Percentiles rank a stretch among this genome's conserved stretches.
These are phyloP conservation scores for Fusarium beomiforme DNA, from an alignment of 2,329 filamentous ascomycete species.

Conservation along the genomic window DNA sequence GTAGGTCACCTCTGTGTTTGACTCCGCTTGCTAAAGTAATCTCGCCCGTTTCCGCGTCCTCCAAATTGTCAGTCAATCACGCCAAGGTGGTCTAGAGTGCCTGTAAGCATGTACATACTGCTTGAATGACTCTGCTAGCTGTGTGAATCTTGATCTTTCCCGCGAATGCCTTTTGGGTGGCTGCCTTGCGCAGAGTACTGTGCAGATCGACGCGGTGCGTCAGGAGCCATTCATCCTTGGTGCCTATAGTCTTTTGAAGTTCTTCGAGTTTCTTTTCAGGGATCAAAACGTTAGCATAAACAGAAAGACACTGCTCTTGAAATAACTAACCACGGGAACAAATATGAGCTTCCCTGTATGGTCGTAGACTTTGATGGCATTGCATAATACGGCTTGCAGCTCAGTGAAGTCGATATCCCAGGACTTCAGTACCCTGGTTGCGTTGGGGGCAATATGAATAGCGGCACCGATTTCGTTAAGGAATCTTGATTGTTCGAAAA, in stretches of 20 bases:
- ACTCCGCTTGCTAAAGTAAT: neutral
- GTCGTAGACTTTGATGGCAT: conserved; percentile 7
- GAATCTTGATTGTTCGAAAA: conserved; percentile 11
- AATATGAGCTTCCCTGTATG: neutral
- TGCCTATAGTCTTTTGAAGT: neutral
- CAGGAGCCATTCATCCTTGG: conserved; percentile 1
- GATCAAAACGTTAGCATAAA: neutral
- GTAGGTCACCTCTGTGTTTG: neutral
- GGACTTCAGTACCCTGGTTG: neutral
- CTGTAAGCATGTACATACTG: neutral
- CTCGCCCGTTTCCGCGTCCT: conserved; percentile 1
- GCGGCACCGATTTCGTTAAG: conserved; percentile 10
- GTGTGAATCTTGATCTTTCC: neutral
- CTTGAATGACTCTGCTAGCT: neutral
- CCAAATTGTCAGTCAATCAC: neutral
- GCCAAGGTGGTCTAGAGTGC: rapidly evolving
- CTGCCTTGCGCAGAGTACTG: neutral
- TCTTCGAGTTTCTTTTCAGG: neutral
- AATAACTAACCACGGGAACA: neutral
- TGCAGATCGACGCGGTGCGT: conserved; percentile 4
- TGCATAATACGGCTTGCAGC: conserved; percentile 5
- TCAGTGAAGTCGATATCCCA: conserved; percentile 3
- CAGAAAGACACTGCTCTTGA: no score
- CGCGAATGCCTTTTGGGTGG: neutral
- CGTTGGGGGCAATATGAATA: conserved; percentile 10